Conservation (phyloP, 192 early-diverging fungal genomes). For the Coemansia umbellata region DNA sequence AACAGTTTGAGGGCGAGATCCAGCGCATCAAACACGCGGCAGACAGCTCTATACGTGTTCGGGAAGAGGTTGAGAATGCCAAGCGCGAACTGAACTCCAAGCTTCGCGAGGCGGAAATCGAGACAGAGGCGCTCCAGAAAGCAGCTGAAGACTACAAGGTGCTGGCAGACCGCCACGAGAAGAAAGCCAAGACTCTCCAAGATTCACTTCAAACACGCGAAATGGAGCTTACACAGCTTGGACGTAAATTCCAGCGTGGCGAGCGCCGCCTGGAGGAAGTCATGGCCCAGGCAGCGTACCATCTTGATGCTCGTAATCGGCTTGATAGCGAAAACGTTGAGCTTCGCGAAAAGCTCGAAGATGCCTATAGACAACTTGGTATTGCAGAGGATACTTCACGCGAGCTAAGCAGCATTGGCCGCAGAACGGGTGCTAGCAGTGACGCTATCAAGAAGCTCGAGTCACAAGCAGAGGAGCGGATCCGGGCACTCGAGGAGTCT, state of each 20-base stretch:
- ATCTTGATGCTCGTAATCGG: constrained; percentile 61
- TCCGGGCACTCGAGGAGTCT: constrained; percentile 78
- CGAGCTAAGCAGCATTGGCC: constrained; percentile 53
- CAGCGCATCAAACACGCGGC: constrained; percentile 55
- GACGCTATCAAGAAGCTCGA: constrained; percentile 29
- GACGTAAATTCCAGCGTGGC: constrained; percentile 60
- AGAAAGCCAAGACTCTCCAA: constrained; percentile 62
- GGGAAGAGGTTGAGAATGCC: constrained; percentile 64
- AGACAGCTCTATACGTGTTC: constrained; percentile 58
- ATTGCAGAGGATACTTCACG: constrained; percentile 56
- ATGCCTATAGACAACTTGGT: constrained; percentile 53
- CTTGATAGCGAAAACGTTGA: constrained; percentile 60
- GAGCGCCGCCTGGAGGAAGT: constrained; percentile 70
- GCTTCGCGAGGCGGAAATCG: constrained; percentile 59
- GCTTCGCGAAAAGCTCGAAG: constrained; percentile 59
- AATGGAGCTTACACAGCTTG: constrained; percentile 53
- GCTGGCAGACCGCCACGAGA: constrained; percentile 65
- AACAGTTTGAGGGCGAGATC: constrained; percentile 60
- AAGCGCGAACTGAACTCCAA: constrained; percentile 55
- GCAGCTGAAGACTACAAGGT: constrained; percentile 61
- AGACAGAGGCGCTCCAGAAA: constrained; percentile 53
- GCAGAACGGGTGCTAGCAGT: background rate
- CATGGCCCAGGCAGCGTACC: constrained; percentile 62
- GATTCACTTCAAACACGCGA: constrained; percentile 62
- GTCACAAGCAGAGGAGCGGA: constrained; percentile 66